Conservation (phyloP, 208 protist genomes). For the Acanthamoeba triangularis region DNA sequence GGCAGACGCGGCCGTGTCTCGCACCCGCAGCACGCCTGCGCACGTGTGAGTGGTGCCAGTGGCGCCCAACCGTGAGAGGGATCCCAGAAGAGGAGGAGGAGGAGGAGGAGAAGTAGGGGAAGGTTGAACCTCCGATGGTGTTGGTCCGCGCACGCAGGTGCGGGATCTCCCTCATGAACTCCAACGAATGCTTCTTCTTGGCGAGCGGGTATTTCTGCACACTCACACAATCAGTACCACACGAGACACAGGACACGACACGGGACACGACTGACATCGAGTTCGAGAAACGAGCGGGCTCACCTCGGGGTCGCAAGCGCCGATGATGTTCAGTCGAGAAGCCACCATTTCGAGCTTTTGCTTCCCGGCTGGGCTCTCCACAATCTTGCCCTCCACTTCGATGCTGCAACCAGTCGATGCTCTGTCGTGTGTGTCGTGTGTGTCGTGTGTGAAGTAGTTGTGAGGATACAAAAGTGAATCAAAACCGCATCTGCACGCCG, state of each 20-base stretch:
- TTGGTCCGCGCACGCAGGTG: conserved; percentile 92
- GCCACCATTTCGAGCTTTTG: conserved; percentile 62
- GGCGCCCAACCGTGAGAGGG: not conserved
- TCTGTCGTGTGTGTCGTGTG: not conserved
- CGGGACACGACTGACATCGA: too few relatives aligned
- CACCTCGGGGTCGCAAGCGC: conserved; percentile 70
- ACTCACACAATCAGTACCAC: not conserved
- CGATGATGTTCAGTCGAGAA: not conserved
- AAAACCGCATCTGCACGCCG: not conserved
- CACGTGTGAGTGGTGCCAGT: not conserved
- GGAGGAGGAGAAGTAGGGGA: not conserved
- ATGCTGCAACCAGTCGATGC: conserved; percentile 63
- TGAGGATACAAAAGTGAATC: not conserved
- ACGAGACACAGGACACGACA: not conserved
- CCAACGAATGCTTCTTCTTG: conserved; percentile 92
- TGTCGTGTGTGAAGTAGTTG: not conserved
- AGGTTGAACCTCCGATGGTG: conserved; percentile 74
- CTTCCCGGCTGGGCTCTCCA: conserved; percentile 62
- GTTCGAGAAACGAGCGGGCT: not conserved
- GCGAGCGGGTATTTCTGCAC: conserved; percentile 90
- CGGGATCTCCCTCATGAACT: conserved; percentile 92
- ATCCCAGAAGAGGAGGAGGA: not conserved
- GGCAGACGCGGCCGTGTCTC: conserved; percentile 85
- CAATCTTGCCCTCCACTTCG: conserved; percentile 22
- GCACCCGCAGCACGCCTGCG: conserved; percentile 87